Conservation (phyloP, 129 eudicot species). For the Smallanthus sonchifolius region DNA sequence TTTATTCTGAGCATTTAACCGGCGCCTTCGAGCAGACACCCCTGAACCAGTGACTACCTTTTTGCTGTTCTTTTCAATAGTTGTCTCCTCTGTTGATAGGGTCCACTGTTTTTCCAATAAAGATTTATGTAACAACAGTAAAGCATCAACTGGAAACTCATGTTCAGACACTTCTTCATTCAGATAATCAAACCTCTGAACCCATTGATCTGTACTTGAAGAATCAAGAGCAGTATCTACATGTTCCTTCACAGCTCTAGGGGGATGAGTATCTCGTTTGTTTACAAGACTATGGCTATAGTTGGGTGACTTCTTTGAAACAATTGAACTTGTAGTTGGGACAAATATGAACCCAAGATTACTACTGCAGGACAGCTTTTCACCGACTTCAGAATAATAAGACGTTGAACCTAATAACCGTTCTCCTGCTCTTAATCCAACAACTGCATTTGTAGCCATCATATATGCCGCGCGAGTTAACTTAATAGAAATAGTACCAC, state of each 20-base stretch:
- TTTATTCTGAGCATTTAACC: constrained; percentile 54
- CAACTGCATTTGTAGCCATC: constrained; percentile 87
- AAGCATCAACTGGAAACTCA: constrained; percentile 62
- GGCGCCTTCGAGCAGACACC: constrained; percentile 67
- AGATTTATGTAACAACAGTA: constrained; percentile 79
- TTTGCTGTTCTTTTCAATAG: constrained; percentile 29
- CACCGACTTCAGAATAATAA: constrained; percentile 64
- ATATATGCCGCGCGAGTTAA: constrained; percentile 22
- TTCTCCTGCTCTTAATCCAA: constrained; percentile 84
- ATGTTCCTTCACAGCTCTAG: constrained; percentile 70
- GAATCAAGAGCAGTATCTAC: constrained; percentile 44
- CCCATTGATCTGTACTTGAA: constrained; percentile 45
- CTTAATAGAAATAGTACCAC: constrained; percentile 30
- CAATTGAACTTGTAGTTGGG: constrained; percentile 40
- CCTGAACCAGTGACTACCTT: constrained; percentile 67
- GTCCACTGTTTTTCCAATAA: constrained; percentile 91
- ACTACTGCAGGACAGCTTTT: constrained; percentile 50
- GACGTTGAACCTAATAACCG: constrained; percentile 56
- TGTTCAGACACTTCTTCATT: constrained; percentile 35
- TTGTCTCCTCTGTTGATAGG: constrained; percentile 49
- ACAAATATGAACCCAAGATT: constrained; percentile 37
- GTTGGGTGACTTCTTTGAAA: constrained; percentile 50
- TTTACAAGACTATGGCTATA: constrained; percentile 36
- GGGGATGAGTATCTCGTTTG: constrained; percentile 39
- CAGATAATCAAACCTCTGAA: constrained; percentile 30